A percentile compares a stretch with the other conserved stretches of the same genome.
Evolutionary conservation across 2,329 filamentous ascomycete species (phyloP).

Genomic region (Fusarium chlamydosporum): DNA sequence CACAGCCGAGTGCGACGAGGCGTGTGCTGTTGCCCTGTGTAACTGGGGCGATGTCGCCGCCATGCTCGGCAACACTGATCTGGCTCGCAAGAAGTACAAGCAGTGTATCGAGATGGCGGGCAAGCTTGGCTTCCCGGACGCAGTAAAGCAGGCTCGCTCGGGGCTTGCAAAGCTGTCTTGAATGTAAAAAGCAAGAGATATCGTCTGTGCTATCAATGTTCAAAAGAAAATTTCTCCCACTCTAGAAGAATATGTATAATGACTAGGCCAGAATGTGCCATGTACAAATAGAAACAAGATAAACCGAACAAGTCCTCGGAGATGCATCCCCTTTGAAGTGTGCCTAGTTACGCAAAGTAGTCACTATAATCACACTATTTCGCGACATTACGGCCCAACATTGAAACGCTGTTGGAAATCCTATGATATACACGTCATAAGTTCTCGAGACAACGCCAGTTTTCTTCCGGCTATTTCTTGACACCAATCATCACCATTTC

Average conservation of each 20-base stretch:
- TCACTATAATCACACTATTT: neutral
- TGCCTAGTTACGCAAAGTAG: neutral
- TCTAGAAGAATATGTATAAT: conserved; percentile 8
- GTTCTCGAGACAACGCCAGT: conserved; percentile 15
- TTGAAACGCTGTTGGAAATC: neutral
- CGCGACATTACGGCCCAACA: neutral
- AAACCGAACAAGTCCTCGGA: neutral
- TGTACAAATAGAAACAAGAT: conserved; percentile 33
- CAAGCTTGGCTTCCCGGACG: conserved; percentile 66
- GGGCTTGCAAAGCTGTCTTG: conserved; percentile 60
- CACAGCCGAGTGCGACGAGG: conserved; percentile 84
- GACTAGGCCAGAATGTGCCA: conserved; percentile 9
- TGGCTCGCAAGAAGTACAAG: conserved; percentile 77
- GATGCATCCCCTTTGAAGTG: neutral
- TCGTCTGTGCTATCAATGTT: neutral
- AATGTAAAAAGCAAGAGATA: conserved; percentile 12
- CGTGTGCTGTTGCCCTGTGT: conserved; percentile 86
- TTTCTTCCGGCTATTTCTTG: conserved; percentile 14
- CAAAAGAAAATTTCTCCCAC: neutral
- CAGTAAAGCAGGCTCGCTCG: conserved; percentile 66
- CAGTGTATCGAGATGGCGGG: conserved; percentile 75
- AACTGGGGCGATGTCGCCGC: conserved; percentile 89
- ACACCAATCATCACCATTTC: conserved; percentile 15
- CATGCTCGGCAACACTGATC: conserved; percentile 74
- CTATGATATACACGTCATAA: conserved; percentile 13